Evolutionary conservation across 208 protist species (phyloP), one percentile per base, ranked within the genome.

Genomic region (Tritrichomonas foetus): DNA sequence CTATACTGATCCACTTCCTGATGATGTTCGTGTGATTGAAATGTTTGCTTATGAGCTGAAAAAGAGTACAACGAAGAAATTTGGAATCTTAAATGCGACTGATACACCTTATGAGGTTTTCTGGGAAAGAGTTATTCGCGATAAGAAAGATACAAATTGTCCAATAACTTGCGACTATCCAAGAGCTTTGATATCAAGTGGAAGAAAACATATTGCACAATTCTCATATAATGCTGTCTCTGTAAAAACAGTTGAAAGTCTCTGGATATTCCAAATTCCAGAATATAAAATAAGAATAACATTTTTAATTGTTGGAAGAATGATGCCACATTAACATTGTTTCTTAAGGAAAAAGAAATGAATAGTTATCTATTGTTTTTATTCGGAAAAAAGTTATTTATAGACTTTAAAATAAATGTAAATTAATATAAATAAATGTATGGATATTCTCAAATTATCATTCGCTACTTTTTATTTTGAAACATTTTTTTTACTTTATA

Each of bases 321-420:
- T 89, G 9, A 47, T 89, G 13, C 78, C 78, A 53, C 33, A 82
- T 33, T 82, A 82, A 75, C n/a, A n/a, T n/a, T n/a, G n/a, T n/a
- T n/a, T n/a, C n/a, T n/a, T n/a, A n/a, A n/a, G n/a, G n/a, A n/a
- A n/a, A n/a, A n/a, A n/a, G n/a, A n/a, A n/a, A n/a, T n/a, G n/a
- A n/a, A n/a, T n/a, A n/a, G n/a, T n/a, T n/a, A n/a, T n/a, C n/a
- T n/a, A n/a, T n/a, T n/a, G n/a, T n/a, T n/a, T n/a, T n/a, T n/a
- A n/a, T n/a, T n/a, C n/a, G n/a, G n/a, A n/a, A n/a, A n/a, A n/a
- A n/a, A n/a, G n/a, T n/a, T n/a, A n/a, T n/a, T n/a, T n/a, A n/a
- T n/a, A n/a, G n/a, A n/a, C n/a, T n/a, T n/a, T n/a, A n/a, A n/a
- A n/a, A n/a, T n/a, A n/a, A n/a, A n/a, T n/a, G n/a, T n/a, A n/a